Evolutionary conservation across 306 rosid genomes (phyloP), one percentile per base, ranked within the genome.

Genomic region (Cucumis hystrix): DNA sequence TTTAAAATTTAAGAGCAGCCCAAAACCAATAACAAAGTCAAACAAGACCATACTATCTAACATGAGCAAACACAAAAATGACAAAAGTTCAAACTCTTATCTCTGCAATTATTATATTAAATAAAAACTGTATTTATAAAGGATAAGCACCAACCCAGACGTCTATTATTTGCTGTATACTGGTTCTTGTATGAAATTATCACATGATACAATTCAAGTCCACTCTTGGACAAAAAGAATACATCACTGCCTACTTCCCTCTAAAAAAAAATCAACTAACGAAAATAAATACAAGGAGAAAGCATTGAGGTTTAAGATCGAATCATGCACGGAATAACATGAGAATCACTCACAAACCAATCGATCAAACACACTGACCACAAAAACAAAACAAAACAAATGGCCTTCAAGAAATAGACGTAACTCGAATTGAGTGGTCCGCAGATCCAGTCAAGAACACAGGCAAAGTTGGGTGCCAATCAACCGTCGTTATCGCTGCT

Each of bases 401-500:
- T 23, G 16, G 15, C 41, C 11, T n/a, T 85, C 85, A 93, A 13
- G 83, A 79, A 65, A 89, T 79, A 25, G 98, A 89, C 18, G 97
- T 87, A 35, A 94, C 97, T 49, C 93, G 88, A 33, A 94, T 97
- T 3, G 96, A 91, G 84, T 94, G 92, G 74, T 94, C 97, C 15
- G 98, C 97, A 20, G 98, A 94, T 80, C 97, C 98, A 25, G 97
- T 91, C 86, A 94, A 83, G 83, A 86, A 94, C 81, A 94, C 83
- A 43, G 98, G 97, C 83, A 89, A 77, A 1, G 93, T 94, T 0
- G 96, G 98, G 86, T 91, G 98, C 98, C 98, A 94, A 87, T 91
- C 98, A 39, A 94, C 97, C 10, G 98, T 87, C 35, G 98, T 90
- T 84, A 94, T 81, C 17, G 89, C 87, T 76, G 95, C 93, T 71